phyloP scores from a whole-genome alignment of 208 protist genomes.

The Trichomonas gallinae region DNA sequence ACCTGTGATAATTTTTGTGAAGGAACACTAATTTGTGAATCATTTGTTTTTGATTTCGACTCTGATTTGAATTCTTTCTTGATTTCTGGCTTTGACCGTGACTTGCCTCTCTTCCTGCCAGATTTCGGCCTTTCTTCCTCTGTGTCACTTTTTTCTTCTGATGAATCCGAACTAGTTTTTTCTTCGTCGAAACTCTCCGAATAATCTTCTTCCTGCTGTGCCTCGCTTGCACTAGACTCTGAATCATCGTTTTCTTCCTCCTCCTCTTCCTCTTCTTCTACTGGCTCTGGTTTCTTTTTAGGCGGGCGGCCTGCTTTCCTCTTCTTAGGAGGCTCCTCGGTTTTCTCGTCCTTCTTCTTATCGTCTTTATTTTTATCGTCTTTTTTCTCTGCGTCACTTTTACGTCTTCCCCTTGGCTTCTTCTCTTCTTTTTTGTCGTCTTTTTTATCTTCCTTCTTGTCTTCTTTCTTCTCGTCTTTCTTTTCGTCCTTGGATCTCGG shows the following conservation, averaged over 20 bases:
- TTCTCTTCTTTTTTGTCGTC: not conserved
- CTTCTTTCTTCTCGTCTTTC: not conserved
- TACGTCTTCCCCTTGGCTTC: not conserved
- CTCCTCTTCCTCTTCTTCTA: not conserved
- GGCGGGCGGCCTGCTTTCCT: too few relatives aligned
- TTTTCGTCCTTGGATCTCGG: too few relatives aligned
- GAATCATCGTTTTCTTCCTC: too few relatives aligned
- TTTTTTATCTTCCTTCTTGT: not conserved
- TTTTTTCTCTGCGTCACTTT: not conserved
- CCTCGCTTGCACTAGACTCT: too few relatives aligned
- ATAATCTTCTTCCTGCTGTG: too few relatives aligned
- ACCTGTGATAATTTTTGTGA: not conserved
- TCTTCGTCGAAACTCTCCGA: too few relatives aligned
- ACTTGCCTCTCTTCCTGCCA: too few relatives aligned
- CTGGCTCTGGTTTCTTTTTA: too few relatives aligned
- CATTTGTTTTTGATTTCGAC: too few relatives aligned
- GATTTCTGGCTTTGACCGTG: not conserved
- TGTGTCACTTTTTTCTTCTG: not conserved
- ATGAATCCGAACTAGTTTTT: not conserved
- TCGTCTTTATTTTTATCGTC: too few relatives aligned
- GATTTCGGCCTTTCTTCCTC: not conserved
- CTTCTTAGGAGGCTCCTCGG: too few relatives aligned
- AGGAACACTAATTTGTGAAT: not conserved
- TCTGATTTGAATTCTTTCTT: not conserved
- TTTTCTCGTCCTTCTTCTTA: too few relatives aligned